A percentile compares a stretch with the other conserved stretches of the same genome.
These are phyloP conservation scores for Knoxdaviesia capensis DNA, from an alignment of 2,329 filamentous ascomycete species.

Conservation along the genomic window DNA sequence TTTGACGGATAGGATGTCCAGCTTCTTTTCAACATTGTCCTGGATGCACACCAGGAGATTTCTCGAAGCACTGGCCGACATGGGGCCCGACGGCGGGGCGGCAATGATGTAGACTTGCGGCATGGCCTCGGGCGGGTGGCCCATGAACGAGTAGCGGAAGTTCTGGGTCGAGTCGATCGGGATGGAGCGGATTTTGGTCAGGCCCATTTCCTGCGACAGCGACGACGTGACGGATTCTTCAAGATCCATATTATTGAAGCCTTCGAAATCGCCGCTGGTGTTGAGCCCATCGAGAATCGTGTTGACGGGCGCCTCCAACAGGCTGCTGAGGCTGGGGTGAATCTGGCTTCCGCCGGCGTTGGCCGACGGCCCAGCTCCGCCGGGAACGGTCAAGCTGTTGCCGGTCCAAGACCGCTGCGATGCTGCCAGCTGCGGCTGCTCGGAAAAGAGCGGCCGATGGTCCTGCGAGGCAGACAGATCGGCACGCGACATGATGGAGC, in stretches of 20 bases:
- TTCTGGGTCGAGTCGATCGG: constrained; percentile 35
- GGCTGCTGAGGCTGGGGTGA: constrained; percentile 35
- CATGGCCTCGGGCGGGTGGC: neutral
- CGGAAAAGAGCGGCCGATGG: constrained; percentile 49
- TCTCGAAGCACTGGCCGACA: constrained; percentile 18
- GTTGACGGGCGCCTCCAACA: constrained; percentile 49
- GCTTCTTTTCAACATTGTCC: constrained; percentile 44
- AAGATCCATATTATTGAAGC: constrained; percentile 51
- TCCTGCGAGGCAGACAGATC: constrained; percentile 77
- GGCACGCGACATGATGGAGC: constrained; percentile 72
- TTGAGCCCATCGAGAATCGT: constrained; percentile 48
- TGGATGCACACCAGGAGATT: constrained; percentile 41
- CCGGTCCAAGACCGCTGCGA: too few species aligned
- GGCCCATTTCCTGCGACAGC: constrained; percentile 49
- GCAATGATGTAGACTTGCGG: constrained; percentile 45
- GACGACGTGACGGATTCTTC: constrained; percentile 22
- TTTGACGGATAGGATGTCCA: constrained; percentile 13
- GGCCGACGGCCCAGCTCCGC: too few species aligned
- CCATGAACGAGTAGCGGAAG: constrained; percentile 30
- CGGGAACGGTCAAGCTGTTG: too few species aligned
- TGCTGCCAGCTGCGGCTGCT: constrained; percentile 27
- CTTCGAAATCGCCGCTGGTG: constrained; percentile 38
- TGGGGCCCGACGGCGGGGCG: constrained; percentile 32
- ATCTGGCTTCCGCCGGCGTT: constrained; percentile 6
- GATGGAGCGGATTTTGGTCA: constrained; percentile 51